phyloP scores from a whole-genome alignment of 305 asterid genomes.

The Striga hermonthica region DNA sequence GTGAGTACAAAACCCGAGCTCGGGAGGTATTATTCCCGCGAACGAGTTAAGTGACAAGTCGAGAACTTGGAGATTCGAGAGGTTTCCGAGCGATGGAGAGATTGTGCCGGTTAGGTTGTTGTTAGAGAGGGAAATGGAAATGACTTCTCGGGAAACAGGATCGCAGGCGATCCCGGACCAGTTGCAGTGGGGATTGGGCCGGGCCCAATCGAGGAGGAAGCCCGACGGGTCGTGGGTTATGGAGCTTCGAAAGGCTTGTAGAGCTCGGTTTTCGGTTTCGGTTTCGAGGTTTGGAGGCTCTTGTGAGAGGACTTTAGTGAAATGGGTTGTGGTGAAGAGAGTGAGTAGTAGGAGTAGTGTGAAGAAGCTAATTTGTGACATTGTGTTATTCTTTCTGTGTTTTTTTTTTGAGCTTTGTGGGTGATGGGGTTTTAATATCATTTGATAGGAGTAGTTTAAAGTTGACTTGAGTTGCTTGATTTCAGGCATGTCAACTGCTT shows the following conservation, averaged over 20 bases:
- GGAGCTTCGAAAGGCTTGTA: slow-evolving; percentile 55
- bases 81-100: slow-evolving; percentile 65
- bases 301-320: slow-evolving; percentile 34
- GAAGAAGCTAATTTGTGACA: slow-evolving; percentile 4
- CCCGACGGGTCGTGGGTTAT: slow-evolving; percentile 46
- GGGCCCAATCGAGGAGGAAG: slow-evolving; percentile 54
- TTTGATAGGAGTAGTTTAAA: no score
- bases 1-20: slow-evolving; percentile 49
- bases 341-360: slow-evolving; percentile 32
- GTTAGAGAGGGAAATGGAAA: slow-evolving; percentile 52
- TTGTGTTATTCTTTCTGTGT: slow-evolving; percentile 13
- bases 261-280: slow-evolving; percentile 46
- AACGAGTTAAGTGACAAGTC: slow-evolving; percentile 69
- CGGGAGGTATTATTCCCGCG: slow-evolving; percentile 57
- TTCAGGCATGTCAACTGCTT: no score
- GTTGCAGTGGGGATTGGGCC: slow-evolving; percentile 56
- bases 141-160: slow-evolving; percentile 33
- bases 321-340: slow-evolving; percentile 15
- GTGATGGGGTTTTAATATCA: not conserved
- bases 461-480: no score
- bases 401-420: slow-evolving; percentile 10
- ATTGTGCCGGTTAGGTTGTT: slow-evolving; percentile 51
- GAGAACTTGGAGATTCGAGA: slow-evolving; percentile 69
- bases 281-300: slow-evolving; percentile 22
- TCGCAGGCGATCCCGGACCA: slow-evolving; percentile 71